Base-by-base conservation (phyloP, 352 stramenopile species). In the Phytophthora meadii region DNA sequence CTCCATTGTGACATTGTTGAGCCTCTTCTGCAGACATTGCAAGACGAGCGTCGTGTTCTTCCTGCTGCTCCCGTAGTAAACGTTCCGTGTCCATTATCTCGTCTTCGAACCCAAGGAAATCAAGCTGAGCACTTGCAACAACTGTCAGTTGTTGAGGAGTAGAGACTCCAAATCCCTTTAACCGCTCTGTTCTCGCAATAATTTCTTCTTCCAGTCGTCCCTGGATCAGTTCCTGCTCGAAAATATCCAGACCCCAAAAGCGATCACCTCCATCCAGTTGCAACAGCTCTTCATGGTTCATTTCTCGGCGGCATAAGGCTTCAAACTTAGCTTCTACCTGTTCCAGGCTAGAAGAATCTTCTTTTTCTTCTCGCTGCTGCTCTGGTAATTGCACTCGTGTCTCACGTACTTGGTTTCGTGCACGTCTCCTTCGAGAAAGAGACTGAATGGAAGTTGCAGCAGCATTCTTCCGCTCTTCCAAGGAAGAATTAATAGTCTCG, bases 361-460 rank as follows among this genome's bases (percentile, higher is more conserved):
- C 27, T 30, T 2, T 4, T 30, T 30, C 27, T 4, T 30, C 27
- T 30, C 27, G 39, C 2, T 53, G 12, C 2, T 39, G 17, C 5
- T 36, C 37, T 14, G 37, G 8, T 34, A 34, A 40, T 7, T 49
- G 30, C 10, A 22, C 22, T 55, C 54, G 53, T 22, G 61, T 48
- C 15, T 69, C 42, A 1, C 54, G 10, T 28, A 66, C 34, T 45
- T 70, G 65, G 1, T 74, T 72, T 8, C 66, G 61, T 9, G 76
- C 77, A 5, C 72, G 39, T 15, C 79, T 73, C n/a, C 76, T 77
- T 1, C 82, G 73, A 7, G 76, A 75, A 14, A 90, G 59, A 22
- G 73, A 80, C 59, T 90, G 82, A 32, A 88, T 88, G 11, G 71
- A 75, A 54, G 84, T 87, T 7, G 76, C 77, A 10, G 81, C 81